A percentile compares a stretch with the other conserved stretches of the same genome.
These are phyloP conservation scores for Tremella yokohamensis DNA, from an alignment of 768 basidiomycete species.

Conservation along the genomic window DNA sequence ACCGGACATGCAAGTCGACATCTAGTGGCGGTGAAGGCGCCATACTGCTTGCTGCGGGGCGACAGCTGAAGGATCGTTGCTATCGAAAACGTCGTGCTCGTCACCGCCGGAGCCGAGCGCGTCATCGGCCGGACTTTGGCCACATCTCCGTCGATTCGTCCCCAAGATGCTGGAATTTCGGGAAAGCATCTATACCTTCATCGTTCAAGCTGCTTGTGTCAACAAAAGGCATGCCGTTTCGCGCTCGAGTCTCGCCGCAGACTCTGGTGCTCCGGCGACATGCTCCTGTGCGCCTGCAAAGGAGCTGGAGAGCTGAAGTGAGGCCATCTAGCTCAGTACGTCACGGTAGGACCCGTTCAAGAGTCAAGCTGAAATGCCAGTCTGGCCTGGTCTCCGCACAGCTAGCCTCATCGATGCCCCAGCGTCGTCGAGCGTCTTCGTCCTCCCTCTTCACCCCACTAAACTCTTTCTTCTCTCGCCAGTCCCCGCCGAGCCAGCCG, in stretches of 20 bases:
- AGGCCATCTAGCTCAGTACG: too few relatives aligned
- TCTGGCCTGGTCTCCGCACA: not conserved
- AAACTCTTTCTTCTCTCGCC: not conserved
- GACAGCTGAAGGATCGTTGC: too few relatives aligned
- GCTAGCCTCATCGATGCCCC: not conserved
- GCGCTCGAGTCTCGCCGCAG: not conserved
- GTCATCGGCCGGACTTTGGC: too few relatives aligned
- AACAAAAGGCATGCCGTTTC: not conserved
- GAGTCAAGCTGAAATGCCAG: not conserved
- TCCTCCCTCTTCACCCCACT: not conserved
- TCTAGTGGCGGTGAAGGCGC: constrained; percentile 6
- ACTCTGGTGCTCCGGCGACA: constrained; percentile 1
- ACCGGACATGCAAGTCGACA: constrained; percentile 54
- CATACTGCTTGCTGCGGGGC: not conserved
- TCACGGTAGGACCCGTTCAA: too few relatives aligned
- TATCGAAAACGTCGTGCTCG: too few relatives aligned
- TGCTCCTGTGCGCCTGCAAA: not conserved
- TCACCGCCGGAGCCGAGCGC: too few relatives aligned
- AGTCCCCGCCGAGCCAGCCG: not conserved
- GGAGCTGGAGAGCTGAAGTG: too few relatives aligned
- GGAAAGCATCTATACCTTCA: too few relatives aligned
- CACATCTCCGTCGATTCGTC: too few relatives aligned
- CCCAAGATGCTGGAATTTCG: too few relatives aligned
- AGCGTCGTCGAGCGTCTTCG: not conserved
- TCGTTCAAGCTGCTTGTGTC: too few relatives aligned